Evolutionary conservation across 2,329 filamentous ascomycete species (phyloP).

Genomic region (Pseudogymnoascus destructans): DNA sequence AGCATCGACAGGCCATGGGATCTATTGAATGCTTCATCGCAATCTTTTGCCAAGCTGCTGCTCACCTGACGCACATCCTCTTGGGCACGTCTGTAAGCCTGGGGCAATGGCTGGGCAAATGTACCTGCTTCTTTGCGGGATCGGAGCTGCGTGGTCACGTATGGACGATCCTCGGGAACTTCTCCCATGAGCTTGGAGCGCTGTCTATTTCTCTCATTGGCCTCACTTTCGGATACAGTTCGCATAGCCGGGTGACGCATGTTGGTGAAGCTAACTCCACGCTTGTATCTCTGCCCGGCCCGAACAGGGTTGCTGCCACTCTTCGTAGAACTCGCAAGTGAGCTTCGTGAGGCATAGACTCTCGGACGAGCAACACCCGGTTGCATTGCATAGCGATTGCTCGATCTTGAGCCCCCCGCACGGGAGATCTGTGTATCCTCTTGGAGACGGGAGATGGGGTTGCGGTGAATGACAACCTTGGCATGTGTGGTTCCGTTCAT

Average conservation of each 20-base stretch:
- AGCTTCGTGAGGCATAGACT: slow-evolving; percentile 33
- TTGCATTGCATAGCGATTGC: slow-evolving; percentile 12
- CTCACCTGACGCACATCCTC: slow-evolving; percentile 78
- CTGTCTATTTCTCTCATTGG: not conserved
- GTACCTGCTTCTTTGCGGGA: not conserved
- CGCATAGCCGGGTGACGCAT: slow-evolving; percentile 25
- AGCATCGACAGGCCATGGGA: not conserved
- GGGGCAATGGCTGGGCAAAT: not conserved
- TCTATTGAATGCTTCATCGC: slow-evolving; percentile 76
- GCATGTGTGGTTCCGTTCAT: slow-evolving; percentile 11
- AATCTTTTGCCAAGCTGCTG: slow-evolving; percentile 73
- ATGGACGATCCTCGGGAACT: not conserved
- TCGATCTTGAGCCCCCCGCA: slow-evolving; percentile 11
- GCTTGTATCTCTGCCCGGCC: slow-evolving; percentile 40
- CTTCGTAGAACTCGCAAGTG: slow-evolving; percentile 33
- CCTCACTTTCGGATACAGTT: not conserved
- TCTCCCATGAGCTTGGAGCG: not conserved
- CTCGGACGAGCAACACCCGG: slow-evolving; percentile 15
- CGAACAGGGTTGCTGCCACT: slow-evolving; percentile 28
- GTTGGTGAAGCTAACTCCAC: slow-evolving; percentile 51
- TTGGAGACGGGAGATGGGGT: not conserved
- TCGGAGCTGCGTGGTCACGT: not conserved
- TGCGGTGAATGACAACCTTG: slow-evolving; percentile 23
- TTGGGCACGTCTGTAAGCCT: not conserved
- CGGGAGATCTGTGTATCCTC: not conserved